Evolutionary conservation across 2,329 filamentous ascomycete genomes (phyloP).

Genomic region (Fusarium pseudocircinatum): DNA sequence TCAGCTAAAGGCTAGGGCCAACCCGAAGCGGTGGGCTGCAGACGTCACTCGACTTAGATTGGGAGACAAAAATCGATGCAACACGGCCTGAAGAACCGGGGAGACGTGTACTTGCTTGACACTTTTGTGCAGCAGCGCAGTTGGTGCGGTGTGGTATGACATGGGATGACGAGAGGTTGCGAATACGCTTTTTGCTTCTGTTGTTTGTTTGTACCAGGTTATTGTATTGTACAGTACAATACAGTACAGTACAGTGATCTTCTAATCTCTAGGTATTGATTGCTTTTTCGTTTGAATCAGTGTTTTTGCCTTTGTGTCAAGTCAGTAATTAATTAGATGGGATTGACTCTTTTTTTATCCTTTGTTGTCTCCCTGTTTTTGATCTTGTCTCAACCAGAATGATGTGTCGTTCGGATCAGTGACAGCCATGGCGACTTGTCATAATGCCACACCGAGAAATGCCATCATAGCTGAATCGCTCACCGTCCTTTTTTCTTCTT

Average conservation of each 20-base stretch:
- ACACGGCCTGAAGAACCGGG: slow-evolving; percentile 31
- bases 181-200: slow-evolving; percentile 17
- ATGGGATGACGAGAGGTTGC: slow-evolving; percentile 39
- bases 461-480: slow-evolving; percentile 31
- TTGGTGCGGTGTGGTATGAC: slow-evolving; percentile 38
- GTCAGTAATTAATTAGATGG: neutral
- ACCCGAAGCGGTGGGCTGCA: slow-evolving; percentile 30
- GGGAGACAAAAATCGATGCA: slow-evolving; percentile 23
- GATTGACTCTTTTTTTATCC: neutral
- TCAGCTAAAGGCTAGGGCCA: slow-evolving; percentile 20
- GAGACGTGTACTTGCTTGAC: slow-evolving; percentile 34
- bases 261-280: slow-evolving; percentile 5
- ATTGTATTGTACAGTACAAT: neutral
- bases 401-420: slow-evolving; percentile 30
- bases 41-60: slow-evolving; percentile 30
- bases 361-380: slow-evolving; percentile 21
- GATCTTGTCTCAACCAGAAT: slow-evolving; percentile 32
- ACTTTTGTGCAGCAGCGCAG: slow-evolving; percentile 35
- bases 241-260: neutral
- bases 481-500: slow-evolving; percentile 28
- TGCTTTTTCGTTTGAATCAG: slow-evolving; percentile 33
- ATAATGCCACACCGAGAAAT: slow-evolving; percentile 36
- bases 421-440: slow-evolving; percentile 25
- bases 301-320: slow-evolving; percentile 19
- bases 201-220: neutral